Percentiles rank a stretch among this genome's conserved stretches.
Evolutionary conservation across 208 protist species (phyloP).

Genomic region (Endotrypanum monterogeii): DNA sequence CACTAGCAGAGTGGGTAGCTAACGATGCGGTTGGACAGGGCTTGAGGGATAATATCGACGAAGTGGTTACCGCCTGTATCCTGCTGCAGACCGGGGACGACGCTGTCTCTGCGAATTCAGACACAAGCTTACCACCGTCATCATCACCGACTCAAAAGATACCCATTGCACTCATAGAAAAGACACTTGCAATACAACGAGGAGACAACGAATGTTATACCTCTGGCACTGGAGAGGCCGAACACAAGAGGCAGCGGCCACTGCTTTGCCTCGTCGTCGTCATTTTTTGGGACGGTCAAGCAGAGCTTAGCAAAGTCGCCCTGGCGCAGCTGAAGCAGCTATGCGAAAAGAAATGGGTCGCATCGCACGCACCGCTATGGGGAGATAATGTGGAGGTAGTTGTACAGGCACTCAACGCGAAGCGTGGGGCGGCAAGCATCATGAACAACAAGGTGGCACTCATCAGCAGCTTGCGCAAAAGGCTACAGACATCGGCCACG

Average conservation of each 20-base stretch:
- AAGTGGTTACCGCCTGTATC: slow-evolving; percentile 11
- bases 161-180: slow-evolving; percentile 9
- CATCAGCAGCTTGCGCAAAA: slow-evolving; percentile 62
- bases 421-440: slow-evolving; percentile 68
- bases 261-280: slow-evolving; percentile 58
- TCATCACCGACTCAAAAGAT: slow-evolving; percentile 6
- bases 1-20: slow-evolving; percentile 40
- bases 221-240: not conserved
- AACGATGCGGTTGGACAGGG: slow-evolving; percentile 10
- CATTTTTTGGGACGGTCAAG: slow-evolving; percentile 77
- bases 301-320: slow-evolving; percentile 49
- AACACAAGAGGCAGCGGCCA: too few relatives aligned
- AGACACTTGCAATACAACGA: slow-evolving; percentile 6
- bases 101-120: not conserved
- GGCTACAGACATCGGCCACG: slow-evolving; percentile 35
- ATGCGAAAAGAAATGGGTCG: slow-evolving; percentile 28
- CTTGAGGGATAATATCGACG: slow-evolving; percentile 23
- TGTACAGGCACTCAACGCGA: slow-evolving; percentile 83
- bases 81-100: not conserved
- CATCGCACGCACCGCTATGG: slow-evolving; percentile 1
- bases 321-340: slow-evolving; percentile 69
- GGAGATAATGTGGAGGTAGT: slow-evolving; percentile 54
- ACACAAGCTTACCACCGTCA: not conserved
- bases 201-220: not conserved
- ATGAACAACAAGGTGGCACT: slow-evolving; percentile 60